Base-by-base conservation (phyloP, 2,329 filamentous ascomycete species). In the Pseudohalonectria lignicola region DNA sequence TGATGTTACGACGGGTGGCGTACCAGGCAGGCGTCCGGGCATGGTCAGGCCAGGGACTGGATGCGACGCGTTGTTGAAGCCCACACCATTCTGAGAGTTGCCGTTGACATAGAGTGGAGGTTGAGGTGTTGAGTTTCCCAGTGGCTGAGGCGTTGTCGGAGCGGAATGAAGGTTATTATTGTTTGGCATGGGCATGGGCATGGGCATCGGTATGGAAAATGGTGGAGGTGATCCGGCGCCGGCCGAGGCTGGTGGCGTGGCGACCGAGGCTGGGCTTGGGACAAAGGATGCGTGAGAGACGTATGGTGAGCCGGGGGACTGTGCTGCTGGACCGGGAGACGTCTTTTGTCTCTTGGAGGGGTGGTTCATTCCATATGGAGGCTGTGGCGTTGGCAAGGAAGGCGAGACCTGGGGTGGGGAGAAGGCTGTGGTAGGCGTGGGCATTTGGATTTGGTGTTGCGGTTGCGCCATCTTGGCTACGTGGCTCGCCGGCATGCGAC, bases 401-500 rank as follows among this genome's bases (percentile, higher is more conserved):
- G 35, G 35, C 16, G 35, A 37, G 17, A 31, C 20, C 6, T 25
- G 39, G 6, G 23, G 31, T 12, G 36, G 16, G 12, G 46, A 46
- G 4, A 43, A 39, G 2, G 34, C 23, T 13, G 17, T n/a, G 12
- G 38, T n/a, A 13, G 38, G 38, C 16, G 29, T 31, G 18, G 28
- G 28, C 13, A 3, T 42, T 28, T 37, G 42, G 45, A 62, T 60
- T 45, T 69, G 63, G n/a, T 64, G 60, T 46, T 76, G 73, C 37
- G 73, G 71, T 53, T 80, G 76, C 50, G 76, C 74, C 76, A 80
- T 75, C 46, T 46, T 46, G 38, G 29, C 17, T n/a, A 36, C 25
- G 23, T 12, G 15, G 30, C 9, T n/a, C n/a, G n/a, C n/a, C n/a
- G n/a, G n/a, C n/a, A n/a, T n/a, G n/a, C n/a, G n/a, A n/a, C n/a